Conservation (phyloP, 106 monocot genomes). For the Acorus calamus region DNA sequence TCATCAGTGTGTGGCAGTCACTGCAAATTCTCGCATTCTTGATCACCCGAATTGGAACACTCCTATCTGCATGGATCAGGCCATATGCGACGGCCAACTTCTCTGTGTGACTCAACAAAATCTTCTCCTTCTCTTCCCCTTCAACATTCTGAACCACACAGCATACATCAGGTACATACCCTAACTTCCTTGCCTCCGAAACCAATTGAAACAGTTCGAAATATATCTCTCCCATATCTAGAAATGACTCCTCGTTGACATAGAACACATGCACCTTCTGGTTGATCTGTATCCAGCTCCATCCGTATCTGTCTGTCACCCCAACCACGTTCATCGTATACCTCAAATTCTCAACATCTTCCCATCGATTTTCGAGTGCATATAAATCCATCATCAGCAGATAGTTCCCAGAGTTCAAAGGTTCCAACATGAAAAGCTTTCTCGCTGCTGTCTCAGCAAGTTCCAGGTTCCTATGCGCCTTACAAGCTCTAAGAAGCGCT, state of each 20-base stretch:
- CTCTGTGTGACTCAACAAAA: slow-evolving; percentile 50
- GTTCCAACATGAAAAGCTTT: slow-evolving; percentile 37
- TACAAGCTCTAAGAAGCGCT: slow-evolving; percentile 36
- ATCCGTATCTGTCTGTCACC: slow-evolving; percentile 30
- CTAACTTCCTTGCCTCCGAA: slow-evolving; percentile 29
- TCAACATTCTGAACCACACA: slow-evolving; percentile 34
- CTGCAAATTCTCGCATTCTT: slow-evolving; percentile 57
- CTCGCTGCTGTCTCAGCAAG: slow-evolving; percentile 33
- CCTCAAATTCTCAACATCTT: slow-evolving; percentile 40
- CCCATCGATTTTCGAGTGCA: slow-evolving; percentile 28
- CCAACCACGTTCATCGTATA: slow-evolving; percentile 28
- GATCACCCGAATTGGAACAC: slow-evolving; percentile 36
- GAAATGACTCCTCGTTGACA: slow-evolving; percentile 35
- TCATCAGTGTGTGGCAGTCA: slow-evolving; percentile 56
- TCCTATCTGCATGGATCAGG: slow-evolving; percentile 24
- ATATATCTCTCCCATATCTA: slow-evolving; percentile 40
- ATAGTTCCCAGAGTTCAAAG: slow-evolving; percentile 50
- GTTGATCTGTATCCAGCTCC: slow-evolving; percentile 47
- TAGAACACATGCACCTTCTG: slow-evolving; percentile 35
- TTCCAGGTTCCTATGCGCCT: slow-evolving; percentile 33
- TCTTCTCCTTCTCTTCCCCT: slow-evolving; percentile 41
- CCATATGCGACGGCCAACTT: slow-evolving; percentile 60
- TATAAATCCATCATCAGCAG: slow-evolving; percentile 48
- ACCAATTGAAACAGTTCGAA: slow-evolving; percentile 32
- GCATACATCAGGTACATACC: slow-evolving; percentile 46